Evolutionary conservation across 2,329 filamentous ascomycete genomes (phyloP).

Genomic region (Rhynchosporium graminicola): DNA sequence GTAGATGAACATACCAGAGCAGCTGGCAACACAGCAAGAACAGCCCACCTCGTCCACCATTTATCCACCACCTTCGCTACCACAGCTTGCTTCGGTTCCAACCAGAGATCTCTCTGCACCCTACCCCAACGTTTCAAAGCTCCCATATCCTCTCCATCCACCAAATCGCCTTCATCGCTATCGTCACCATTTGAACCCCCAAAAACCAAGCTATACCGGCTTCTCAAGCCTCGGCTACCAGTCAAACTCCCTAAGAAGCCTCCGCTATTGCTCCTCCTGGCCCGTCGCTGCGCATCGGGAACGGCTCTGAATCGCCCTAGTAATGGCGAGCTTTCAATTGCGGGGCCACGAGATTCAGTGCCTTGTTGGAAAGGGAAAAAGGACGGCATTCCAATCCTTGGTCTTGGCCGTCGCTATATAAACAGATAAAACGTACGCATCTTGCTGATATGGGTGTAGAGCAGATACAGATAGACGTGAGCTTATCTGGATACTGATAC

Average conservation of each 20-base stretch:
- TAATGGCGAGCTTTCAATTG: constrained; percentile 58
- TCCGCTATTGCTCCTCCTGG: constrained; percentile 29
- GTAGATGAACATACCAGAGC: constrained; percentile 50
- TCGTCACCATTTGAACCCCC: constrained; percentile 43
- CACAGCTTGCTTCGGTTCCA: constrained; percentile 59
- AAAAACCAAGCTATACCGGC: constrained; percentile 54
- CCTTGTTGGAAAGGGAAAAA: constrained; percentile 70
- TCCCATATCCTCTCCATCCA: constrained; percentile 34
- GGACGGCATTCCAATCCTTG: constrained; percentile 53
- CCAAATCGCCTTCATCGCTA: constrained; percentile 42
- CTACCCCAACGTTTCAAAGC: constrained; percentile 37
- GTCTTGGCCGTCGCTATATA: constrained; percentile 4
- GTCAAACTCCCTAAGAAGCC: constrained; percentile 26
- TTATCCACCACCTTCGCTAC: constrained; percentile 59
- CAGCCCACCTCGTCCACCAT: constrained; percentile 65
- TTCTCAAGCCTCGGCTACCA: constrained; percentile 24
- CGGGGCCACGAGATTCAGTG: constrained; percentile 55
- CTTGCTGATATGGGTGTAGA: background rate
- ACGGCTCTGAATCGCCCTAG: constrained; percentile 67
- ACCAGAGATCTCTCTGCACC: constrained; percentile 55
- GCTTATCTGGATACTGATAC: background rate
- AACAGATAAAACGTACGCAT: constrained; percentile 3
- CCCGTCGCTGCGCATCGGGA: constrained; percentile 45
- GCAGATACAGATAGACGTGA: background rate
- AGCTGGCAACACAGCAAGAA: constrained; percentile 63